Evolutionary conservation across 371 early-diverging fungal species (phyloP).

Genomic region (Catenaria anguillulae): DNA sequence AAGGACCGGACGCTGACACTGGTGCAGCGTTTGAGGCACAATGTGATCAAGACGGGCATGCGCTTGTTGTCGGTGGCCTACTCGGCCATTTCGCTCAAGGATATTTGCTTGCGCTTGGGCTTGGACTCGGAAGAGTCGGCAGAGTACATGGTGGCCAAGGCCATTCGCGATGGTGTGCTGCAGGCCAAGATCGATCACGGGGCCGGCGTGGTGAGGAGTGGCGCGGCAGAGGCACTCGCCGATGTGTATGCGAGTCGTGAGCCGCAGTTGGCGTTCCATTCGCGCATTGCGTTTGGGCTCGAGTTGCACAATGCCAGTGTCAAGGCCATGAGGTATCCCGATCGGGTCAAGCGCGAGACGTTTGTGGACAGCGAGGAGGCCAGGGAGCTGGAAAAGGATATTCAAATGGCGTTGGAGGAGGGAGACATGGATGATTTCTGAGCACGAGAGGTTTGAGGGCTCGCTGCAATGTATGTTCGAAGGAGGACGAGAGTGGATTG

Average conservation of each 20-base stretch:
- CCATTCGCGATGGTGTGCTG: constrained; percentile 96
- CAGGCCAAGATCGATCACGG: constrained; percentile 90
- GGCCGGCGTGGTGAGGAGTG: constrained; percentile 78
- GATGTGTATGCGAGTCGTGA: constrained; percentile 92
- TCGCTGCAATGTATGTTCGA: no score
- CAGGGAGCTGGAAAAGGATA: constrained; percentile 4
- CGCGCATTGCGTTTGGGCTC: constrained; percentile 86
- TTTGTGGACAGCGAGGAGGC: constrained; percentile 1
- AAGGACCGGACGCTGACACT: constrained; percentile 79
- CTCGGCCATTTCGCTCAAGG: constrained; percentile 86
- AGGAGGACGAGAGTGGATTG: no score
- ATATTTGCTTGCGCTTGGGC: constrained; percentile 88
- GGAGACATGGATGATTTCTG: constrained; percentile 17
- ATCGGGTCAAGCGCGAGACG: constrained; percentile 24
- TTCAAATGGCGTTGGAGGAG: constrained; percentile 20
- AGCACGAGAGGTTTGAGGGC: no score
- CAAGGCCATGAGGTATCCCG: constrained; percentile 90
- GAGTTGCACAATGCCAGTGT: constrained; percentile 90
- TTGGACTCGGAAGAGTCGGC: constrained; percentile 95
- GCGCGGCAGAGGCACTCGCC: constrained; percentile 59
- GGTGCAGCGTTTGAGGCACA: constrained; percentile 82
- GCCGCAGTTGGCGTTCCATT: constrained; percentile 86
- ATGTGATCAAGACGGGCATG: constrained; percentile 96
- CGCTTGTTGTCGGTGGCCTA: constrained; percentile 89
- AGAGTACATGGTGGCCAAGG: constrained; percentile 94